phyloP scores from a whole-genome alignment of 306 rosid species.

The Ochetophila trinervis region DNA sequence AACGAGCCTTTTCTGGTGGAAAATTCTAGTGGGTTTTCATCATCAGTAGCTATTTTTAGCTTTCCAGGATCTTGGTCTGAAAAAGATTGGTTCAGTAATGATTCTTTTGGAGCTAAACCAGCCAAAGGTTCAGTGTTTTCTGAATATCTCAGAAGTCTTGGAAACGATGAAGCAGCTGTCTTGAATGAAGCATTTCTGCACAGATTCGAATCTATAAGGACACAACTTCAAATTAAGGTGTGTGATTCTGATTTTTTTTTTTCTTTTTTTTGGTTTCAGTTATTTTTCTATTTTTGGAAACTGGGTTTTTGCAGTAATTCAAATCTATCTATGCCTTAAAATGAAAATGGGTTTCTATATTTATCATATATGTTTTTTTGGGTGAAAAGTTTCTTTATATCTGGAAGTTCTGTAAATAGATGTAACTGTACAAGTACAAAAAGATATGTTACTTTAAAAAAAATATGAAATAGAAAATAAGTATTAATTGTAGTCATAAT shows the following conservation, averaged over 20 bases:
- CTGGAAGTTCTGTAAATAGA: too few species aligned
- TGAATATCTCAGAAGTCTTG: constrained; percentile 50
- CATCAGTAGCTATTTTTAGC: constrained; percentile 34
- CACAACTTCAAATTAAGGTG: constrained; percentile 35
- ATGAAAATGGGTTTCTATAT: too few species aligned
- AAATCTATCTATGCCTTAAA: too few species aligned
- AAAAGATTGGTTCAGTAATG: constrained; percentile 32
- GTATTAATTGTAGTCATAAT: too few species aligned
- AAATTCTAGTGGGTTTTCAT: constrained; percentile 6
- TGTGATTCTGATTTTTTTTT: not conserved
- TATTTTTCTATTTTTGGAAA: too few species aligned
- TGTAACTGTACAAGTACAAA: too few species aligned
- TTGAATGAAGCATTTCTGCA: constrained; percentile 48
- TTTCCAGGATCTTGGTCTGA: constrained; percentile 51
- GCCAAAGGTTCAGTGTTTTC: constrained; percentile 43
- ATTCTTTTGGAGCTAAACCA: constrained; percentile 47
- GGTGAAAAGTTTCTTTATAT: too few species aligned
- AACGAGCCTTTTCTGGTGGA: constrained; percentile 26
- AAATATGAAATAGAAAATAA: too few species aligned
- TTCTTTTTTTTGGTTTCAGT: too few species aligned
- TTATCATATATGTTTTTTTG: too few species aligned
- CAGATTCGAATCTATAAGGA: constrained; percentile 27
- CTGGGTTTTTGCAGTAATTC: too few species aligned
- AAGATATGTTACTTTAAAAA: too few species aligned
- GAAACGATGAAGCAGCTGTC: constrained; percentile 49